phyloP scores from a whole-genome alignment of 2,329 filamentous ascomycete genomes.

The Leptographium radiaticola region DNA sequence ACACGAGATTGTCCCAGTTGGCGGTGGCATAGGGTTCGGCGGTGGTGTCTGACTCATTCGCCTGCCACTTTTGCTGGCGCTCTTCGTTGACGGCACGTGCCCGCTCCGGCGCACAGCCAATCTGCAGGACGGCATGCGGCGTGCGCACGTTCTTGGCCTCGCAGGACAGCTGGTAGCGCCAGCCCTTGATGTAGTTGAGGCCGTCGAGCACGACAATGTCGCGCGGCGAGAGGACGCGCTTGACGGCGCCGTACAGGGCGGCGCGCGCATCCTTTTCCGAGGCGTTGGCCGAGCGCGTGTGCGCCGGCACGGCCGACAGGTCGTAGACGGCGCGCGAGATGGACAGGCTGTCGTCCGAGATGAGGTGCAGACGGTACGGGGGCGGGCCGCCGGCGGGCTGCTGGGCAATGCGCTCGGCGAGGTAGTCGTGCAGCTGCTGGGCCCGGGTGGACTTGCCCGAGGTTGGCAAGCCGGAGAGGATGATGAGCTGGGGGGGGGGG shows the following conservation, averaged over 20 bases:
- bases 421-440: conserved; percentile 51
- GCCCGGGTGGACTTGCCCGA: conserved; percentile 57
- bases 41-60: not conserved
- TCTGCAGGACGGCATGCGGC: conserved; percentile 59
- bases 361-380: conserved; percentile 55
- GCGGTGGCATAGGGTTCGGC: conserved; percentile 35
- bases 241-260: conserved; percentile 62
- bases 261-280: conserved; percentile 75
- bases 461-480: conserved; percentile 52
- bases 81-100: conserved; percentile 46
- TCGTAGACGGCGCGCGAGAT: conserved; percentile 62
- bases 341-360: conserved; percentile 59
- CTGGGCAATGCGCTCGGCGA: conserved; percentile 40
- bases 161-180: conserved; percentile 75
- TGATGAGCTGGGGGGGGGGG: conserved; percentile 41
- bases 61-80: conserved; percentile 25
- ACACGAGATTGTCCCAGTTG: conserved; percentile 69
- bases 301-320: conserved; percentile 39
- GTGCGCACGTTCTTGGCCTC: conserved; percentile 71
- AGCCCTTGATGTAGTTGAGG: conserved; percentile 82
- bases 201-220: conserved; percentile 72
- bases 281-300: conserved; percentile 56
- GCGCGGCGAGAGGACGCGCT: conserved; percentile 56
- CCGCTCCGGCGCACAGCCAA: conserved; percentile 41
- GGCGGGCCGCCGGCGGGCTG: conserved; percentile 10